Evolutionary conservation across 2,329 filamentous ascomycete genomes (phyloP), one percentile per base, ranked within the genome.

Genomic region (Verticillium albo-atrum): DNA sequence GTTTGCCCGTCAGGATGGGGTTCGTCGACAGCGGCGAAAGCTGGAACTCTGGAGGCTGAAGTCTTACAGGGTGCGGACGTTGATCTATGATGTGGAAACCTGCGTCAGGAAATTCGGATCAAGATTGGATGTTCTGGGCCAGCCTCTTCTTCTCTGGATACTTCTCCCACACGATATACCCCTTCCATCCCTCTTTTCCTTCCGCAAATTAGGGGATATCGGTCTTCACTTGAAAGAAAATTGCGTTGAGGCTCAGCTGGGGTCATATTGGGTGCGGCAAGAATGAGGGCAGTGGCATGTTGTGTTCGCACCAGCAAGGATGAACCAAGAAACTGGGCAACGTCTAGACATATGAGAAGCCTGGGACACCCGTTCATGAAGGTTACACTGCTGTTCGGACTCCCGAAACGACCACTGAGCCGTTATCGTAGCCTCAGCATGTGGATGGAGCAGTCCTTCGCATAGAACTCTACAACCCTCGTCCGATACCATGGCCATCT

Each of bases 91-190:
- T 23, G 6, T 14, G 9, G 42, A 10, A 50, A 4, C 42, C 6
- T 23, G 25, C 42, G 42, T 50, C 42, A 2, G 42, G 42, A 50
- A 50, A 50, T 12, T 50, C 42, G 3, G 47, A 37, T 0, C 63
- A 57, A 0, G 60, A 67, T 37, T 73, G 67, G 54, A 88, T 81
- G 58, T 83, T 77, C 54, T 81, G 78, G 0, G 84, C 87, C 53
- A 80, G 74, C 27, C 77, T 78, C 66, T 88, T 88, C 71, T 89
- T 90, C 54, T 89, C 85, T 0, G 88, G 87, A 58, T 89, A 88
- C 14, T 84, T 79, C 67, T 89, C 87, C 87, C 87, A 89, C 66
- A 89, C 87, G 6, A 91, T 77, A 61, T 89, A 90, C 7, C 83
- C 42, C 20, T 50, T 50, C 42, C 42, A 50, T 50, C 42, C 42